Evolutionary conservation across 208 protist genomes (phyloP), one percentile per base, ranked within the genome.

Genomic region (Entamoeba invadens): DNA sequence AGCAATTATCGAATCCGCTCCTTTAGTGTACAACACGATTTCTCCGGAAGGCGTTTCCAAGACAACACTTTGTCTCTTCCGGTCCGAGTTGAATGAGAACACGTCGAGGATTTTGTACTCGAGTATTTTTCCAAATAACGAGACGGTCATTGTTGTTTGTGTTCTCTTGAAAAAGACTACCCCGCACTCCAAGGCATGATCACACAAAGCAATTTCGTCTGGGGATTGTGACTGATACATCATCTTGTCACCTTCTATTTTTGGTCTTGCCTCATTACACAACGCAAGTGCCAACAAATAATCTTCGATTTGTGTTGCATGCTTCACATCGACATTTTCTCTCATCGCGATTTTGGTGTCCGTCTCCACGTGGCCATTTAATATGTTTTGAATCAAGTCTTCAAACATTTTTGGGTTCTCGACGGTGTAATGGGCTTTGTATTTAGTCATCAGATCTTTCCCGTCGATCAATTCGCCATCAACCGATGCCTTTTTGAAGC

Each of bases 71-170:
- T 94, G 93, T 92, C 94, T 91, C 45, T 92, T 94, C 31, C 94
- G 18, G 51, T 87, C 72, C 5, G 47, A 92, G 31, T n/a, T 92
- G 92, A 95, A 95, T 6, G 38, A n/a, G 4, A 95, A 94, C 4
- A 95, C 35, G 35, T n/a, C 45, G 5, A 94, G 45, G 6, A 94
- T 12, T 5, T 93, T 42, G 91, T 97, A 99, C 44, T 93, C 42
- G n/a, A 31, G 77, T 45, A 45, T 38, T 47, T 12, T 25, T 14
- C 44, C 44, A 44, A 93, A 93, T 4, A 93, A 57, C 31, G 44
- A 45, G 16, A 46, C 44, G 1, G 8, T 12, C 5, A 94, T 8
- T 31, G 38, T 72, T 44, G 94, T 92, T 46, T 92, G 42, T 44
- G 10, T 68, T 46, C 92, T 95, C 46, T 91, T 50, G 21, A 91